Evolutionary conservation across 179 eudicot species (phyloP).

Genomic region (Beta lomatogona): DNA sequence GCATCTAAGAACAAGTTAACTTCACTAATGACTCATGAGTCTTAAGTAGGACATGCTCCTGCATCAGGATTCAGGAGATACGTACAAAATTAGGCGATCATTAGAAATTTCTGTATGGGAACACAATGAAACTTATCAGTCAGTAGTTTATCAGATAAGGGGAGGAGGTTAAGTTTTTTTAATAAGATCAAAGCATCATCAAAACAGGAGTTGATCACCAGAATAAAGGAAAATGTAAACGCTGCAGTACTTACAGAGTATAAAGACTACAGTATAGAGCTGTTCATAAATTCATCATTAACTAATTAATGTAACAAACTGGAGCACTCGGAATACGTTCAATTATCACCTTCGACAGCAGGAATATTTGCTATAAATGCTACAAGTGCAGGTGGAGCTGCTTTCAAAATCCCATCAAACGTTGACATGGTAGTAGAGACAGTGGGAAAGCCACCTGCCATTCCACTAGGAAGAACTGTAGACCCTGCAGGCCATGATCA

Average conservation of each 20-base stretch:
- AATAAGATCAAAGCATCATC: not conserved
- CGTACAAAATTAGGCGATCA: not conserved
- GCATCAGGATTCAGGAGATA: not conserved
- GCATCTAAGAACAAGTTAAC: not conserved
- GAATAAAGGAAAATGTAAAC: too few species aligned
- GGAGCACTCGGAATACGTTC: not conserved
- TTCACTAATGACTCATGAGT: not conserved
- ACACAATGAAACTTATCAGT: not conserved
- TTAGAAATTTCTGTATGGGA: not conserved
- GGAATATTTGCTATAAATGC: conserved; percentile 81
- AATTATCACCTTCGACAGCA: conserved; percentile 66
- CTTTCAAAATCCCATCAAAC: conserved; percentile 65
- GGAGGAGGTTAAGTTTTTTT: not conserved
- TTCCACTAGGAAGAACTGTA: conserved; percentile 38
- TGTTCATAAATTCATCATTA: not conserved
- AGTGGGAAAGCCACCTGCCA: conserved; percentile 49
- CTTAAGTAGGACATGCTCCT: not conserved
- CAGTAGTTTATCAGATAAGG: not conserved
- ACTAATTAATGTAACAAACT: not conserved
- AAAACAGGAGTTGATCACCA: not conserved
- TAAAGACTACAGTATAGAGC: not conserved
- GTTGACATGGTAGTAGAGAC: conserved; percentile 40
- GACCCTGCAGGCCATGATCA: conserved; percentile 32
- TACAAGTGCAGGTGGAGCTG: conserved; percentile 68
- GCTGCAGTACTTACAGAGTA: not conserved